Percentiles rank a stretch among this genome's conserved stretches.
phyloP scores from a whole-genome alignment of 345 rosid genomes.

The Bruguiera sexangula region DNA sequence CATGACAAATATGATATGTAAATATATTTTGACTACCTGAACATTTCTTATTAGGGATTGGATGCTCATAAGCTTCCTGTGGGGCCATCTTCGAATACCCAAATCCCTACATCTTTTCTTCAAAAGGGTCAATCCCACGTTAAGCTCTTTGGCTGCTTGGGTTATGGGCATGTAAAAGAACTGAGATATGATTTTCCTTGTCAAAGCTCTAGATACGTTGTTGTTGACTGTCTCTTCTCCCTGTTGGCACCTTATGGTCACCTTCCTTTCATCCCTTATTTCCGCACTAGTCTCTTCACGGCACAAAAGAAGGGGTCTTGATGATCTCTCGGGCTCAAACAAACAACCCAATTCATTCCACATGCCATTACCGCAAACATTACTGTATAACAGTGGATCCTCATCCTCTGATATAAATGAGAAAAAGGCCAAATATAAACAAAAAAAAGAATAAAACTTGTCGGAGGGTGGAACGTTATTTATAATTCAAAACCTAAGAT shows the following conservation, averaged over 20 bases:
- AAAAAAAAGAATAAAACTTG: no score
- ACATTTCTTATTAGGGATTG: conserved; percentile 43
- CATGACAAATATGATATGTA: background rate
- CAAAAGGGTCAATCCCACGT: conserved; percentile 56
- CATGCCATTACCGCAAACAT: conserved; percentile 12
- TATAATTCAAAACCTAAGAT: background rate
- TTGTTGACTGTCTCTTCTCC: background rate
- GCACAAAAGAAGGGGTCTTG: background rate
- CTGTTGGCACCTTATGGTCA: conserved; percentile 7
- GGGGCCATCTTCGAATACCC: conserved; percentile 65
- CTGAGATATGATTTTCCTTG: conserved; percentile 34
- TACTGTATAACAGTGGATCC: conserved; percentile 5
- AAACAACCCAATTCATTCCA: conserved; percentile 34
- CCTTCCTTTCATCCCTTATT: conserved; percentile 10
- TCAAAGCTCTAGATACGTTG: conserved; percentile 19
- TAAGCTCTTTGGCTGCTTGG: conserved; percentile 60
- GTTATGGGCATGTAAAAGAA: conserved; percentile 62
- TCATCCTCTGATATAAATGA: background rate
- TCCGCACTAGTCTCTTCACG: background rate
- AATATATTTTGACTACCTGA: conserved; percentile 26
- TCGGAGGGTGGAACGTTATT: background rate
- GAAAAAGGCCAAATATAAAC: no score
- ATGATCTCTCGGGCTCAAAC: conserved; percentile 15
- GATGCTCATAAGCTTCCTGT: conserved; percentile 60
- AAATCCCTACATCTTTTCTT: conserved; percentile 67